Conservation (phyloP, 202 grass and related monocot genomes). For the Carex arenaria region DNA sequence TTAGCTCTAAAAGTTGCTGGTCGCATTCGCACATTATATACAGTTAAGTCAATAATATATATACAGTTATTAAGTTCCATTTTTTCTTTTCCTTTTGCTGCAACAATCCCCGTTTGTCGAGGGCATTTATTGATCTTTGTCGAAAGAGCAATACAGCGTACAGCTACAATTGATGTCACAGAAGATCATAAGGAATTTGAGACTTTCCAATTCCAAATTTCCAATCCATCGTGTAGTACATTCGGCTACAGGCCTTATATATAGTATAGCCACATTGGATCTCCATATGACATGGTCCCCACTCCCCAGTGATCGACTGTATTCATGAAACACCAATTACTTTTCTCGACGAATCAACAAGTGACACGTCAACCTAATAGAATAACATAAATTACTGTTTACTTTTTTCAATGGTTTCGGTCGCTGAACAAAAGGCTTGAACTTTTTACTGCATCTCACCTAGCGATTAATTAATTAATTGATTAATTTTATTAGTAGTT, state of each 20-base stretch:
- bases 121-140: no score
- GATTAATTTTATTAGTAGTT: background rate
- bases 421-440: background rate
- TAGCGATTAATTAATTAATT: background rate
- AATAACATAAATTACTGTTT: background rate
- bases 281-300: background rate
- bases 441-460: background rate
- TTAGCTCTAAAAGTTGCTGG: background rate
- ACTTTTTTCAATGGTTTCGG: background rate
- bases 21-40: background rate
- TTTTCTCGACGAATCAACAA: background rate
- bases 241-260: background rate
- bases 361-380: background rate
- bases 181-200: no score
- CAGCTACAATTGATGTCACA: no score
- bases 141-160: no score
- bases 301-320: no score
- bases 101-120: no score
- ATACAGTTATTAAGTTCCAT: background rate
- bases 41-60: background rate
- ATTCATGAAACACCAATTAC: background rate
- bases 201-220: no score
- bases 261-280: background rate
- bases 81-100: background rate
- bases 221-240: background rate